phyloP scores from a whole-genome alignment of 176 grass and related monocot species.

The maize (Zea mays) region DNA sequence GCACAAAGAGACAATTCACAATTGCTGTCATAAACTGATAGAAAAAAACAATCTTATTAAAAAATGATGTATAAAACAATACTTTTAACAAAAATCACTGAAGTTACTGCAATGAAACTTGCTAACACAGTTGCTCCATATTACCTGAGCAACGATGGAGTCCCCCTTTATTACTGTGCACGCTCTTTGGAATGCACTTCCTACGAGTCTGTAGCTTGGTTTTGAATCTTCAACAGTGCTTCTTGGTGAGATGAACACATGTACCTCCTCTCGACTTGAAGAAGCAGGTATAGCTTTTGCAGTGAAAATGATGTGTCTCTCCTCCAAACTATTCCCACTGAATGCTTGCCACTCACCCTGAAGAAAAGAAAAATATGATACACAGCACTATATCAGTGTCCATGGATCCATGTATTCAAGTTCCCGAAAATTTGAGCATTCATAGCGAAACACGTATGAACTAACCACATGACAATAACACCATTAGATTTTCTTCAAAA shows the following conservation, averaged over 20 bases:
- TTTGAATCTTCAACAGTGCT: conserved; percentile 50
- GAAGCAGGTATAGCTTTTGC: conserved; percentile 47
- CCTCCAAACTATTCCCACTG: conserved; percentile 55
- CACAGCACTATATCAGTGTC: background rate
- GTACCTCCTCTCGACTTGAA: conserved; percentile 53
- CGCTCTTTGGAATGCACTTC: conserved; percentile 69
- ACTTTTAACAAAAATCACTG: background rate
- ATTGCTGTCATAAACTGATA: conserved; percentile 12
- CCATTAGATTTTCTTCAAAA: background rate
- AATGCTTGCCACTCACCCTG: conserved; percentile 80
- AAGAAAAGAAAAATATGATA: conserved; percentile 13
- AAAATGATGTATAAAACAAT: background rate
- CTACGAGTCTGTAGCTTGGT: conserved; percentile 61
- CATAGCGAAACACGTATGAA: background rate
- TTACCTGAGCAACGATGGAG: conserved; percentile 85
- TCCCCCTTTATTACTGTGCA: conserved; percentile 76
- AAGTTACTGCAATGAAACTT: background rate
- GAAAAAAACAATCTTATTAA: background rate
- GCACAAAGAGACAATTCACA: conserved; percentile 36
- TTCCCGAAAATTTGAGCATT: background rate
- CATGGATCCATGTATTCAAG: background rate
- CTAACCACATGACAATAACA: background rate
- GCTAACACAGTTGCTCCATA: background rate
- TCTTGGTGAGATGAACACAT: conserved; percentile 56
- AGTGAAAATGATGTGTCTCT: conserved; percentile 56